These are phyloP conservation scores for Capsicum baccatum DNA, from an alignment of 257 asterid genomes.

Conservation along the genomic window DNA sequence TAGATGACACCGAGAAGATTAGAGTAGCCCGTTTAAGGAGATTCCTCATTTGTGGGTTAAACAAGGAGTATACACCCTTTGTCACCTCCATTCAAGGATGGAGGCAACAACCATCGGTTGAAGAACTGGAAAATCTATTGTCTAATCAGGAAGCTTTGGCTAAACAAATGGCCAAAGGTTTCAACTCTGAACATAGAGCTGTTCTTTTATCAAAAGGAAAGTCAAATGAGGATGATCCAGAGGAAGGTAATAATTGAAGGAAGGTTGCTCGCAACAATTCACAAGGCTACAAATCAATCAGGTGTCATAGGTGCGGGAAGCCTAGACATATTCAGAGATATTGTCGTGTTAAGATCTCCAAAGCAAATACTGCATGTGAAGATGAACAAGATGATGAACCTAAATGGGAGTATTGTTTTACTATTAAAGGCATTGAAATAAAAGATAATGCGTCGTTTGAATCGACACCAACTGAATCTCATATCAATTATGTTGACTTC, in stretches of 20 bases:
- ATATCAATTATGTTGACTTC: not conserved
- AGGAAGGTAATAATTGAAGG: no score
- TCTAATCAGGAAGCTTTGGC: constrained; percentile 40
- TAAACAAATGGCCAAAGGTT: constrained; percentile 32
- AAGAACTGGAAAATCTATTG: constrained; percentile 13
- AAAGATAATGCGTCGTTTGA: not conserved
- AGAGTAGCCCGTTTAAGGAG: no score
- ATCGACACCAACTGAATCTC: not conserved
- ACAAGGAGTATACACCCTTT: no score
- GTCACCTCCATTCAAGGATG: not conserved
- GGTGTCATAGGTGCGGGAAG: constrained; percentile 12
- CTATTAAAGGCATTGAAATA: constrained; percentile 15
- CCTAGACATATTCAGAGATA: constrained; percentile 33
- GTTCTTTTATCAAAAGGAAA: constrained; percentile 28
- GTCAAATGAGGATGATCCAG: not conserved
- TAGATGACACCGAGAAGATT: not conserved
- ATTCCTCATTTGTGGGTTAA: no score
- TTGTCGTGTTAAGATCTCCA: constrained; percentile 31
- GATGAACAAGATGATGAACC: not conserved
- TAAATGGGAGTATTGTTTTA: constrained; percentile 32
- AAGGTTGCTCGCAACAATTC: not conserved
- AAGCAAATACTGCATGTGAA: constrained; percentile 5
- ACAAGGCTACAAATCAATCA: not conserved
- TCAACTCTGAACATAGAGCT: not conserved
- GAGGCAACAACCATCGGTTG: not conserved